A percentile compares a stretch with the other conserved stretches of the same genome.
Conservation (phyloP, 1,284 basidiomycete genomes). For the Ganoderma resinaceum region DNA sequence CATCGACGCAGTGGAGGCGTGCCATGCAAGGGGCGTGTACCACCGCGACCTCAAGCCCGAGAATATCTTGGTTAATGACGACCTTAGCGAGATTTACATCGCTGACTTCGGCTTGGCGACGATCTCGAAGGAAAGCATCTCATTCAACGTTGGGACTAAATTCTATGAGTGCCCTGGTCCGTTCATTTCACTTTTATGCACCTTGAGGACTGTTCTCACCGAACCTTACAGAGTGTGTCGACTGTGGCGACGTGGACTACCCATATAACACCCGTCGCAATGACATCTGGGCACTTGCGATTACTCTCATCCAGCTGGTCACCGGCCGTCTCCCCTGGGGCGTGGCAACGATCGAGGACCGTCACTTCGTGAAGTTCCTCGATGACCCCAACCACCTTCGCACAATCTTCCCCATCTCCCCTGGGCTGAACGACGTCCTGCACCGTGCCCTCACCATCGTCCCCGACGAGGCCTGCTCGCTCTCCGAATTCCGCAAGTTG, state of each 20-base stretch:
- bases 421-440: constrained; percentile 61
- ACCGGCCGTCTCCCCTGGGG: constrained; percentile 92
- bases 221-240: constrained; percentile 32
- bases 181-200: constrained; percentile 21
- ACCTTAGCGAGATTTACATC: constrained; percentile 56
- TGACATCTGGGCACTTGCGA: constrained; percentile 88
- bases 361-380: constrained; percentile 58
- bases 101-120: constrained; percentile 77
- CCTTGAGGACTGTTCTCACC: background rate
- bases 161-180: constrained; percentile 66
- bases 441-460: constrained; percentile 63
- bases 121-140: constrained; percentile 47
- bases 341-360: constrained; percentile 74
- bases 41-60: constrained; percentile 79
- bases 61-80: constrained; percentile 63
- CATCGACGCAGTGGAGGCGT: constrained; percentile 65
- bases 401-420: constrained; percentile 76
- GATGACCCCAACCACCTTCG: constrained; percentile 69
- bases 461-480: constrained; percentile 57
- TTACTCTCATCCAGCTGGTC: constrained; percentile 70
- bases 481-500: constrained; percentile 61
- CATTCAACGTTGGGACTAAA: constrained; percentile 57
- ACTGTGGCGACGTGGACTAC: constrained; percentile 18
- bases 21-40: constrained; percentile 64
- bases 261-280: constrained; percentile 76